Base-by-base conservation (phyloP, 2,329 filamentous ascomycete species). In the Scedosporium minutisporum region DNA sequence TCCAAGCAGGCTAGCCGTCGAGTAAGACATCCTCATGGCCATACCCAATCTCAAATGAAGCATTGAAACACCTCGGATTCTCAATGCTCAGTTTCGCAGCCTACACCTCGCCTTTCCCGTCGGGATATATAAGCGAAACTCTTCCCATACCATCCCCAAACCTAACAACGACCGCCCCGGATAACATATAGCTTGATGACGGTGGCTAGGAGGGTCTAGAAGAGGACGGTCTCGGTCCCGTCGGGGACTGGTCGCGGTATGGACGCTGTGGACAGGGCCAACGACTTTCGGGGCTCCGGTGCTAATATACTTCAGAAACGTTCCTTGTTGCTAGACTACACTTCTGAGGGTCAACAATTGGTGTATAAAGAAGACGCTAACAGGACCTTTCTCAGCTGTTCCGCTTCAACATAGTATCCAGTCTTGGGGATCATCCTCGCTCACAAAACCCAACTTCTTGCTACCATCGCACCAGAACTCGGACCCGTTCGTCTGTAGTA, bases 331-430 rank as follows among this genome's bases (percentile, higher is more conserved):
- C 18, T 48, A 3, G 44, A 21, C 51, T 27, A 27, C 5, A 3
- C 6, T 55, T 10, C 21, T 4, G 18, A 23, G 23, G 51, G 12
- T 2, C 51, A 55, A 27, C 51, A 16, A 6, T 27, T 9, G 51
- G 4, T 21, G n/a, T 1, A 21, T 21, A 48, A 48, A 23, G n/a
- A 6, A 58, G 6, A 25, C n/a, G 51, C 62, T 58, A 51, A 62
- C 63, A 72, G 78, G 2, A 83, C 79, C 61, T 85, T 87, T 0
- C 93, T 70, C 29, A 92, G 73, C 60, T 82, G 73, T 71, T 87
- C 85, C 18, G 89, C 83, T 71, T 93, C 89, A 0, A 85, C 82
- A 72, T 93, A 93, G 75, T 93, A 93, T 23, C 79, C 75, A 1
- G 74, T 67, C 68, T 82, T 78, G 68, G 93, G 86, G 29, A n/a